Conservation (phyloP, 441 rosid genomes). For the Brassica hybrid region DNA sequence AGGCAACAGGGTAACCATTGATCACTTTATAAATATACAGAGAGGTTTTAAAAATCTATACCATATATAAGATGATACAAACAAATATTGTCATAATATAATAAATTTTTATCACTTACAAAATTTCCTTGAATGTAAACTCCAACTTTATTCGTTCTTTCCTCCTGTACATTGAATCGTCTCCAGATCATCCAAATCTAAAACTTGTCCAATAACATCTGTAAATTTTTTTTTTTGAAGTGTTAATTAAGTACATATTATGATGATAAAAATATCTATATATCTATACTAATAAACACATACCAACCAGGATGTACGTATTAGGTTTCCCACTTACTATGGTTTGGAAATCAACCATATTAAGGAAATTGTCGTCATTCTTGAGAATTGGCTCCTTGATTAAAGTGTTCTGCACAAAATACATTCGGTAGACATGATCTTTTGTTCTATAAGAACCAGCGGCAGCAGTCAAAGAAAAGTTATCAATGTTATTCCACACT, state of each 20-base stretch:
- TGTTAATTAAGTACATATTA: no score
- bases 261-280: no score
- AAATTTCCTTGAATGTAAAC: not conserved
- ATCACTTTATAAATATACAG: not conserved
- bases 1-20: not conserved
- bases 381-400: no score
- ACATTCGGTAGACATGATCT: not conserved
- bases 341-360: not conserved
- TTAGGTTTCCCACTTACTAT: not conserved
- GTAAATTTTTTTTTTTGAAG: no score
- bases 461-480: not conserved
- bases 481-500: not conserved
- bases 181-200: not conserved
- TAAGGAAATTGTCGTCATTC: no score
- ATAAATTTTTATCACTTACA: no score
- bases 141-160: not conserved
- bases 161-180: not conserved
- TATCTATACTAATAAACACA: no score
- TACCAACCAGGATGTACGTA: not conserved
- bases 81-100: no score
- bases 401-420: not conserved
- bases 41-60: no score
- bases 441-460: not conserved
- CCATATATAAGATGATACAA: no score
- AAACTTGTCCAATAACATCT: not conserved